Evolutionary conservation across 345 rosid species (phyloP), one percentile per base, ranked within the genome.

Genomic region (Eutrema heterophyllum): DNA sequence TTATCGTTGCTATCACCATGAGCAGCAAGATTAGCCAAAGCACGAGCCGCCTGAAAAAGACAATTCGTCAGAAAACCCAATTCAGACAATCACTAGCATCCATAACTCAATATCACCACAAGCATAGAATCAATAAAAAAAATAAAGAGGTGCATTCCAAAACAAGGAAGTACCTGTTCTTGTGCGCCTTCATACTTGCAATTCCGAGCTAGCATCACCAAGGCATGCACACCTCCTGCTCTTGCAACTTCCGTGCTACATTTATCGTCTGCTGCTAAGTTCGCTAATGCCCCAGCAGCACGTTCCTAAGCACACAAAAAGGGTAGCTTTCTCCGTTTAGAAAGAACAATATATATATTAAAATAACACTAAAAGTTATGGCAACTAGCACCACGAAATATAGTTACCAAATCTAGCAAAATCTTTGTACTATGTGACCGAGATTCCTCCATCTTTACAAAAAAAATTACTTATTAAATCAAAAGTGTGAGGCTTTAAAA

Each of bases 11-110:
- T 89, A 81, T 86, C 96, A 81, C 92, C 92, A 83, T 93, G 96
- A 83, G 97, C 92, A 82, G 97, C 96, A 79, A 93, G 72, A 81
- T 93, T 93, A 67, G 92, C 91, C 80, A 93, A 84, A 44, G 92
- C 97, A 29, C 97, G 97, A 78, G 96, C 96, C 80, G 96, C 96
- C 97, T 89, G 64, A 40, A 40, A 41, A 45, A 6, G n/a, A 27
- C 38, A 63, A 39, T 59, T 38, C 30, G 41, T 18, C 35, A 57
- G 45, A 52, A 43, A 57, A 11, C 48, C 10, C 29, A 67, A 6
- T 57, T 54, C 32, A 73, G 30, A 70, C 8, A 48, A 55, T 44
- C 45, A n/a, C 29, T 24, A 33, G 32, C 62, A 67, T 58, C 30
- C 11, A 18, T 29, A 30, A 40, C 62, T 67, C 53, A 58, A 18